Conservation (phyloP, 345 rosid genomes). For the Populus pruinosa region DNA sequence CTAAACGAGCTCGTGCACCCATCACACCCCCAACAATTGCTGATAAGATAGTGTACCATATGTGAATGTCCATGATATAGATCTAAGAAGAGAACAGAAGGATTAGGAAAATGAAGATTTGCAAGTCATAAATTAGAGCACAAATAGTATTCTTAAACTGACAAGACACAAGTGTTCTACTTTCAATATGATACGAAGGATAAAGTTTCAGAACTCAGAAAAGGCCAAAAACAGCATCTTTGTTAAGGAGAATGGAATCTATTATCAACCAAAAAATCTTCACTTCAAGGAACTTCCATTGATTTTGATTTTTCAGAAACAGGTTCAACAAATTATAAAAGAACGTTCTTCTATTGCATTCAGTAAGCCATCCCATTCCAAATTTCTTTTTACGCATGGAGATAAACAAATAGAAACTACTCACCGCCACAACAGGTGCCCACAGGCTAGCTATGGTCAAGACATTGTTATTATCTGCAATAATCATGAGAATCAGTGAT, state of each 20-base stretch:
- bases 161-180: no score
- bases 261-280: not conserved
- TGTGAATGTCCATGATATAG: conserved; percentile 93
- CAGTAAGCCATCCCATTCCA: conserved; percentile 8
- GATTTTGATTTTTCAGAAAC: not conserved
- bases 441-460: conserved; percentile 83
- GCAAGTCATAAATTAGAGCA: not conserved
- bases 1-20: conserved; percentile 97
- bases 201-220: not conserved
- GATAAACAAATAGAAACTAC: conserved; percentile 27
- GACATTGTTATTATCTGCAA: conserved; percentile 74
- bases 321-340: conserved; percentile 3
- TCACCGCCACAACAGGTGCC: conserved; percentile 97
- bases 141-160: not conserved
- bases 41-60: conserved; percentile 89
- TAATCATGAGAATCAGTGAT: conserved; percentile 21
- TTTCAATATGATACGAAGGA: not conserved
- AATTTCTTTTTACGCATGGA: not conserved
- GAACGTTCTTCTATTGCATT: not conserved
- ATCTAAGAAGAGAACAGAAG: conserved; percentile 41
- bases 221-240: not conserved
- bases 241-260: no score
- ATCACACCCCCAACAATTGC: conserved; percentile 96
- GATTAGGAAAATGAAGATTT: not conserved
- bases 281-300: not conserved